Evolutionary conservation across 345 rosid species (phyloP), one percentile per base, ranked within the genome.

Genomic region (Syzygium jambos): DNA sequence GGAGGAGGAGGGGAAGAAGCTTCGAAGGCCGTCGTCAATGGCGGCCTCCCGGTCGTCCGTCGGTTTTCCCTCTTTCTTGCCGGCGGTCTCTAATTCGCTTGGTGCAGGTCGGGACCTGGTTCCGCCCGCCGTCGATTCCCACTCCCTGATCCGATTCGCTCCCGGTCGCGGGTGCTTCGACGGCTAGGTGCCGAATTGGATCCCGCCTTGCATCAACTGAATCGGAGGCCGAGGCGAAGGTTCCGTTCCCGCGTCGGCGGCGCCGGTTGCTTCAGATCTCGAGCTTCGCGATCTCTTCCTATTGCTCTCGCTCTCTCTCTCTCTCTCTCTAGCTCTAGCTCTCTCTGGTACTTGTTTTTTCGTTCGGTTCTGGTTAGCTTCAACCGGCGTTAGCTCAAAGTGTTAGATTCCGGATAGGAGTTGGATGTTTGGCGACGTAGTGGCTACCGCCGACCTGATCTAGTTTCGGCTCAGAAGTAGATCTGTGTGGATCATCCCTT

Each of bases 51-150:
- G 49, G 9, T 11, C 46, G 15, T 6, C 65, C 30, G 65, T 59
- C 57, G 30, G 38, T n/a, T 68, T 29, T 29, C 91, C 46, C 46
- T 43, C 46, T 92, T 86, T 84, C 87, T 95, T 87, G 91, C 93
- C 94, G 95, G 94, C 95, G 95, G 96, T 86, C 92, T 96, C 98
- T 89, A 92, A 97, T 93, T 97, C 98, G 98, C 99, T 96, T 97
- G 99, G 97, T 97, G 98, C 98, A 97, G 97, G 96, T 96, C 98
- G 98, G 99, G 99, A 95, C 93, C 96, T 90, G 92, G 89, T 93
- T 93, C 87, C 88, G 93, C 89, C 54, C 85, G 61, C 41, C 27
- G 87, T 63, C 46, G 8, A 17, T 53, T 41, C 43, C 43, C 29
- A 0, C 63, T 57, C 19, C 63, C 52, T 15, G 17, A 16, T 83